These are phyloP conservation scores for Raphidocelis subcapitata DNA, from an alignment of 139 green algal species.

Conservation along the genomic window DNA sequence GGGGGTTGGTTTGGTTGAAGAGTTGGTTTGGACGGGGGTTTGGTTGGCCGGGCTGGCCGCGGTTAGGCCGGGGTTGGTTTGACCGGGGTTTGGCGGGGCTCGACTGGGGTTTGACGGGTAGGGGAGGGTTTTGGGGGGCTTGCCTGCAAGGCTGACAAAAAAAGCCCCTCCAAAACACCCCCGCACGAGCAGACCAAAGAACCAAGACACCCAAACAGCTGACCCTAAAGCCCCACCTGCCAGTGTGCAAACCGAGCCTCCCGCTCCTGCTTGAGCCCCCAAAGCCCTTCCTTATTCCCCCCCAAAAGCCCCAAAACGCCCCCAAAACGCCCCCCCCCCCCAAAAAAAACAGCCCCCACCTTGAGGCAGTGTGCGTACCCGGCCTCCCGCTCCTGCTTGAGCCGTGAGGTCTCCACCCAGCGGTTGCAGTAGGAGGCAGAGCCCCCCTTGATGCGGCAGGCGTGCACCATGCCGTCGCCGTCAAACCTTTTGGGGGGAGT, in stretches of 20 bases:
- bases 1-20: too few relatives aligned
- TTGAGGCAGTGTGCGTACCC: slow-evolving; percentile 34
- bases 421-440: slow-evolving; percentile 66
- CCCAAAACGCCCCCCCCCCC: background rate
- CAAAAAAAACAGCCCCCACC: background rate
- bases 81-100: too few relatives aligned
- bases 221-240: background rate
- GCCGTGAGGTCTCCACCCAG: slow-evolving; percentile 43
- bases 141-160: too few relatives aligned
- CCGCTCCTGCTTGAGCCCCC: too few relatives aligned
- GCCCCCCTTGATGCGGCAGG: slow-evolving; percentile 55
- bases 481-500: slow-evolving; percentile 56
- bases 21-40: too few relatives aligned
- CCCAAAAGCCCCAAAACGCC: background rate
- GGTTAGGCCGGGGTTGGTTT: too few relatives aligned
- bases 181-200: background rate
- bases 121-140: too few relatives aligned
- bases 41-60: too few relatives aligned
- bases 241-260: too few relatives aligned
- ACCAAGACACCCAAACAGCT: background rate
- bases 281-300: background rate
- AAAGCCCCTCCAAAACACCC: too few relatives aligned
- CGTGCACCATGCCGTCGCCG: slow-evolving; percentile 83
- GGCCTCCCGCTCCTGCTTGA: slow-evolving; percentile 30
- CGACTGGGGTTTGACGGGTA: too few relatives aligned